Conservation (phyloP, 495 filamentous ascomycete genomes). For the Xylaria sp. region DNA sequence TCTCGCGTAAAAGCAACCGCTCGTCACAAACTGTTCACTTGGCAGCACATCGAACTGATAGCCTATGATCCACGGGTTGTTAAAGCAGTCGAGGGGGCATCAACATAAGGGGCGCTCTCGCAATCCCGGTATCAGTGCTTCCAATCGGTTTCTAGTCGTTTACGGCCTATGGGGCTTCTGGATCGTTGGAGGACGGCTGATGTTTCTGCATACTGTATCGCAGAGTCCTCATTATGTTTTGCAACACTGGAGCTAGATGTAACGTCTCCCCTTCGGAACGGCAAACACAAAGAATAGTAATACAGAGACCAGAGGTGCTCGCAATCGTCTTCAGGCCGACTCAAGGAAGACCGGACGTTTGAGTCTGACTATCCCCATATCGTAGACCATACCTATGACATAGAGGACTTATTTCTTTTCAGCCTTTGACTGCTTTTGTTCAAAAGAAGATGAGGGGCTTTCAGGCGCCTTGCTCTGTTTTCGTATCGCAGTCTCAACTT, state of each 20-base stretch:
- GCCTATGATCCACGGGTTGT: background rate
- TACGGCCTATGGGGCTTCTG: background rate
- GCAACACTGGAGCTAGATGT: background rate
- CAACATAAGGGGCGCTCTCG: background rate
- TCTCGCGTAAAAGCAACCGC: background rate
- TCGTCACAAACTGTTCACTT: background rate
- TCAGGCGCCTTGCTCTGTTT: constrained; percentile 50
- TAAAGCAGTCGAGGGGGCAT: background rate
- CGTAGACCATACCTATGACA: background rate
- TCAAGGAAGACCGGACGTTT: background rate
- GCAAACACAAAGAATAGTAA: background rate
- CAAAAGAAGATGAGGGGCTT: background rate
- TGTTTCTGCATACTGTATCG: background rate
- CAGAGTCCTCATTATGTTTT: background rate
- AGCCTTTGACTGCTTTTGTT: constrained; percentile 26
- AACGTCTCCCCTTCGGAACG: background rate
- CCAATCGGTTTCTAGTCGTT: background rate
- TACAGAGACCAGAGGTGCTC: background rate
- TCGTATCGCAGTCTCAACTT: constrained; percentile 74
- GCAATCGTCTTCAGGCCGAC: background rate
- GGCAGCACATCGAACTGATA: background rate
- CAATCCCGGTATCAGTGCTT: no score
- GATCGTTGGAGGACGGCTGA: background rate
- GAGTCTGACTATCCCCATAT: background rate
- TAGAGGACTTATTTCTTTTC: constrained; percentile 23